phyloP scores from a whole-genome alignment of 169 alveolate genomes.

The Plasmodium inui region DNA sequence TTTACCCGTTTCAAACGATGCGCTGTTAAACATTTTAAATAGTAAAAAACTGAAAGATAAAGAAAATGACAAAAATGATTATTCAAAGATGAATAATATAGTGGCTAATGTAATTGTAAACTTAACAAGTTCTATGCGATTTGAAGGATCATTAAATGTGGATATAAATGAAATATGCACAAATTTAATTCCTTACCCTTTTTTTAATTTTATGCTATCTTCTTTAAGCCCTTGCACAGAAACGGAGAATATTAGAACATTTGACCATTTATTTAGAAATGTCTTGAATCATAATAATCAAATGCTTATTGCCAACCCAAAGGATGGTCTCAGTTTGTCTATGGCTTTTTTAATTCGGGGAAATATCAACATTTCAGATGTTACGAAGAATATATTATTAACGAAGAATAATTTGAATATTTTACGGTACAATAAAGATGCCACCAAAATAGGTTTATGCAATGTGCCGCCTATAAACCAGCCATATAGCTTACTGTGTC shows the following conservation, averaged over 20 bases:
- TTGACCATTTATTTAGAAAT: slow-evolving; percentile 71
- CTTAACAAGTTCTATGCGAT: slow-evolving; percentile 95
- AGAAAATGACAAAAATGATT: slow-evolving; percentile 58
- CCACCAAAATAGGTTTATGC: slow-evolving; percentile 93
- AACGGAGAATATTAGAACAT: slow-evolving; percentile 60
- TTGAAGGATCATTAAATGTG: slow-evolving; percentile 95
- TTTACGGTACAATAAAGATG: slow-evolving; percentile 93
- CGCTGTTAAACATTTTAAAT: slow-evolving; percentile 77
- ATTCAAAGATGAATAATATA: slow-evolving; percentile 75
- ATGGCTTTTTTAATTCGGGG: slow-evolving; percentile 95
- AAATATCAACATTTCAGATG: slow-evolving; percentile 90
- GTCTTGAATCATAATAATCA: slow-evolving; percentile 84
- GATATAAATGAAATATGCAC: slow-evolving; percentile 96
- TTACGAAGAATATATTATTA: slow-evolving; percentile 89
- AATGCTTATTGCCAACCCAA: slow-evolving; percentile 86
- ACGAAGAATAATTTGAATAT: slow-evolving; percentile 89
- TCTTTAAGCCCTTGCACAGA: slow-evolving; percentile 87
- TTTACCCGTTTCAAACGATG: slow-evolving; percentile 92
- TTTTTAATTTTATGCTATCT: slow-evolving; percentile 91
- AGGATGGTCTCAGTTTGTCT: slow-evolving; percentile 89
- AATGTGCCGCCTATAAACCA: slow-evolving; percentile 90
- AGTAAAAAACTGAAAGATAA: slow-evolving; percentile 63
- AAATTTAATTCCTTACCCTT: slow-evolving; percentile 96
- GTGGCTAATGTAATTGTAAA: slow-evolving; percentile 78
- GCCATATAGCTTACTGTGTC: slow-evolving; percentile 89